Base-by-base conservation (phyloP, 1,284 basidiomycete genomes). In the Malassezia arunalokei region DNA sequence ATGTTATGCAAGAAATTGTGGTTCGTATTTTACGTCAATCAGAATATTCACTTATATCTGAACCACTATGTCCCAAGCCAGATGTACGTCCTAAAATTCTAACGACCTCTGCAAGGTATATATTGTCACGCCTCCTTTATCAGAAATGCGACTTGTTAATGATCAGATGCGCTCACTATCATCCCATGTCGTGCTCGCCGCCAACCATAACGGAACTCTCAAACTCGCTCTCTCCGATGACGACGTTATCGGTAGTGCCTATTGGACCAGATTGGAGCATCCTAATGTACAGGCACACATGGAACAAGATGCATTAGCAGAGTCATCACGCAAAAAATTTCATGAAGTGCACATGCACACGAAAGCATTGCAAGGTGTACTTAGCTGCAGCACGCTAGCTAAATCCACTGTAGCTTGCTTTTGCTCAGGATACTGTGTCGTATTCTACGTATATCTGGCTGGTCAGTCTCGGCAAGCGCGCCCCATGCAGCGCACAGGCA, bases 11-110 rank as follows among this genome's bases (percentile, higher is more conserved):
- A 56, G 75, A 76, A 48, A 64, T 77, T 29, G 67, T 70, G 17
- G 72, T 77, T 31, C 67, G 85, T 46, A 81, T 94, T 6, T 77
- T 89, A 75, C 81, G 81, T 43, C 81, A 83, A 0, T 75, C 77
- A 0, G 84, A 90, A 52, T 81, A 86, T 12, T 80, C 79, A 15
- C 80, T 79, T 55, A 77, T 92, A 49, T 78, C 77, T 15, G 87
- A 92, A 70, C 89, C 88, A 0, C 72, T 86, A 60, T 91, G 87
- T 73, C 88, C 89, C 0, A 83, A 86, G 40, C 86, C 88, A 6
- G 85, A 92, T 66, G 89, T 89, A 62, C 53, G 80, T 71, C 57
- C 40, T 24, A 37, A 24, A n/a, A 9, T 39, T 47, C 39, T 38
- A 20, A 24, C 30, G 54, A 20, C 9, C 45, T 40, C 40, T 43